Evolutionary conservation across 2,329 filamentous ascomycete species (phyloP), one percentile per base, ranked within the genome.

Genomic region (Moelleriella libera): DNA sequence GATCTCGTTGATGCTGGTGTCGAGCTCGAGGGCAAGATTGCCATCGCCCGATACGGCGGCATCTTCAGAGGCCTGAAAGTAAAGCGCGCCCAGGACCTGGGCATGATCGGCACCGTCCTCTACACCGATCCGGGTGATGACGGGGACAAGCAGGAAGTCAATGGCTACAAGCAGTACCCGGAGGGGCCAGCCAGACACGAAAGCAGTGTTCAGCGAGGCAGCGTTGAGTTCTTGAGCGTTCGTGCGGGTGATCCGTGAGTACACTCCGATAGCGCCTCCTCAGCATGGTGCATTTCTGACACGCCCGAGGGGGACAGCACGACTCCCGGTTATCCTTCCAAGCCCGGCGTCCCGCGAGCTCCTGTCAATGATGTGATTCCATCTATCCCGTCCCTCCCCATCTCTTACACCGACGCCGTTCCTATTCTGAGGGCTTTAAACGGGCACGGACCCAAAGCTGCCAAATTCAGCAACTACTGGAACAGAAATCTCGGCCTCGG

Each of bases 61-160:
- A 81, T 90, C 51, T 95, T 96, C 70, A 78, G 90, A 47, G 90
- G 89, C 1, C 72, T 97, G 52, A 97, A 96, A 64, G 80, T 96
- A 48, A 95, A 94, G 71, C 79, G 88, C 45, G 90, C 90, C 1
- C 85, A 94, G 63, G 88, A 96, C 56, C 71, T 94, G 14, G 90
- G 89, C 37, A 90, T 92, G 78, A 70, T 92, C 43, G 90, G 88
- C n/a, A 74, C 78, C 10, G 69, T 96, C 45, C 77, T 96, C 44
- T 97, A 90, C 66, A 83, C 75, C 43, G 90, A 97, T 61, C 90
- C 90, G 1, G 88, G 89, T 42, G 87, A 94, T 57, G 90, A 97
- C 65, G 86, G 85, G 14, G 72, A 83, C 6, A 72, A 85, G 11
- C 94, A 86, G 0, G 87, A 89, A 52, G 78, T 80, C 59, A 88